Base-by-base conservation (phyloP, 345 rosid species). In the Eucalyptus microcorys region DNA sequence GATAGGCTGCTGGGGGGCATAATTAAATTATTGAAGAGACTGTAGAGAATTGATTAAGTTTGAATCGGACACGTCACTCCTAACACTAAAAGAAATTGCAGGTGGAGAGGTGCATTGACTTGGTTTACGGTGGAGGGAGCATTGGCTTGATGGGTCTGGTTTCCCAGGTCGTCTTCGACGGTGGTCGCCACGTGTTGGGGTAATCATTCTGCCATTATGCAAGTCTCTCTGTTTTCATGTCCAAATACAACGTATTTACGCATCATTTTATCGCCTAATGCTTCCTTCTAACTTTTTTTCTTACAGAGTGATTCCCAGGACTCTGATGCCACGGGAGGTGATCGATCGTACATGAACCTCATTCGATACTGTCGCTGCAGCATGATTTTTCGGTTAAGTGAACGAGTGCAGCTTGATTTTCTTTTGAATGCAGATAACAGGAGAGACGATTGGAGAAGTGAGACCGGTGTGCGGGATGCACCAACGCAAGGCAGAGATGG, bases 121-220 rank as follows among this genome's bases (percentile, higher is more conserved):
- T 96, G 90, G 97, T 96, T 59, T 96, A 96, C 89, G 98, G 98
- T 55, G 98, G 98, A 89, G 97, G 97, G 26, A 96, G 98, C 93
- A 92, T 96, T 88, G 97, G 97, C 4, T 89, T 96, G 89, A 96
- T 96, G 97, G 98, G 98, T 40, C 90, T 94, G 68, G 91, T 95
- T 42, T 96, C 97, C 53, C 96, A 94, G 90, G 95, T 94, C 89
- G 97, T 96, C 80, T 94, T 90, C 87, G 93, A 95, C 52, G 98
- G 98, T 34, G 98, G 97, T 76, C 95, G 97, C 88, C 97, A 96
- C 91, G 98, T 95, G 49, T 91, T 94, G 66, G 97, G 98, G 97
- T 96, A 85, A 52, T 59, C 55, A 86, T 52, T 34, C 40, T 11
- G 32, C 45, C 10, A 17, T 6, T 49, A 10, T 10, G 3, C 32